Conservation (phyloP, 2,329 filamentous ascomycete genomes). For the Apiospora kogelbergensis region DNA sequence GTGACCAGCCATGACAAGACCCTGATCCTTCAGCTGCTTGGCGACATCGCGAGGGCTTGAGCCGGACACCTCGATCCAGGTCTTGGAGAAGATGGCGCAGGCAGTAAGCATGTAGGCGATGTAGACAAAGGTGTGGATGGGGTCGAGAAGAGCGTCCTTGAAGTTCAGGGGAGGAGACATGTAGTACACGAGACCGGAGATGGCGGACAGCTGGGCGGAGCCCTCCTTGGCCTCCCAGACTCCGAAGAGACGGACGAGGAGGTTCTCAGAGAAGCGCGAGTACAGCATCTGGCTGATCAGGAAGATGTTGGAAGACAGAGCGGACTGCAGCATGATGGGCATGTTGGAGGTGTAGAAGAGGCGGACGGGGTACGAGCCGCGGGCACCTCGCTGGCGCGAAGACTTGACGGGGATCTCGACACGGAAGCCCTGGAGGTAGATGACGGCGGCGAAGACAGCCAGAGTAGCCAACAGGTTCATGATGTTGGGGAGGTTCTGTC, state of each 20-base stretch:
- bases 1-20: constrained; percentile 98
- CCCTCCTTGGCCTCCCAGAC: constrained; percentile 98
- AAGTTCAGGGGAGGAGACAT: constrained; percentile 99
- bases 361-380: constrained; percentile 95
- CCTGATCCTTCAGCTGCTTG: constrained; percentile 99
- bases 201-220: constrained; percentile 90
- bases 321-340: constrained; percentile 99
- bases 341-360: constrained; percentile 99
- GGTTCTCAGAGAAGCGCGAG: constrained; percentile 98
- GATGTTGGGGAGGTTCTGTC: constrained; percentile 98
- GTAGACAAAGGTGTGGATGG: constrained; percentile 94
- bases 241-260: constrained; percentile 94
- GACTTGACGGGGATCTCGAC: constrained; percentile 99
- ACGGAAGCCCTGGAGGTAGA: constrained; percentile 99
- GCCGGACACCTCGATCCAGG: constrained; percentile 99
- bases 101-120: constrained; percentile 97
- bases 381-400: constrained; percentile 96
- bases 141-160: constrained; percentile 93
- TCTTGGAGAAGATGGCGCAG: constrained; percentile 99
- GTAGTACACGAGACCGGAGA: constrained; percentile 96
- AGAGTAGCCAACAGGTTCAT: constrained; percentile 97
- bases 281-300: constrained; percentile 99
- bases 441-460: constrained; percentile 91
- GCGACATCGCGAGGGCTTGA: constrained; percentile 97
- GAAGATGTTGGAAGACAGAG: constrained; percentile 98